Evolutionary conservation across 768 basidiomycete genomes (phyloP).

Genomic region (Hortiboletus flavorubellus): DNA sequence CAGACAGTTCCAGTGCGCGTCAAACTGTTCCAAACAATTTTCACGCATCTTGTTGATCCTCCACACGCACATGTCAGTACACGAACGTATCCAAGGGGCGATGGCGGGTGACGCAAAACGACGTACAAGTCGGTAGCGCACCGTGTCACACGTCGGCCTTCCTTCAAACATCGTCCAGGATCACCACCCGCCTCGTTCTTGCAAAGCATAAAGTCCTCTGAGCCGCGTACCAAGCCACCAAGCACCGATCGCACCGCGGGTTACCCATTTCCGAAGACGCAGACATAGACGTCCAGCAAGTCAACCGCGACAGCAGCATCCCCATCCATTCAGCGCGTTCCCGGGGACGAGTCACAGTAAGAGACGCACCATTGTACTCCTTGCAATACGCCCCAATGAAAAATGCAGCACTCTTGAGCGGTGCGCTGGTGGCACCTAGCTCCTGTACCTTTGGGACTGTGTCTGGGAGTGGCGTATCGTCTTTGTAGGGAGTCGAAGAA

Average conservation of each 20-base stretch:
- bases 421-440: conserved; percentile 86
- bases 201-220: conserved; percentile 97
- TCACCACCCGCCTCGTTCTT: conserved; percentile 82
- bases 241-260: neutral
- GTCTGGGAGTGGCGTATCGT: conserved; percentile 63
- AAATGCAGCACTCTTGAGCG: conserved; percentile 94
- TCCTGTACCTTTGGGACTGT: conserved; percentile 79
- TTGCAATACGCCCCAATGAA: conserved; percentile 96
- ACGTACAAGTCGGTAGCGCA: conserved; percentile 93
- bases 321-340: conserved; percentile 8
- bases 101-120: too few species aligned
- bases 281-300: neutral
- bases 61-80: neutral
- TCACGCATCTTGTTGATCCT: conserved; percentile 94
- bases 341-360: neutral
- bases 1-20: conserved; percentile 91
- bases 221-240: conserved; percentile 23
- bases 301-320: neutral
- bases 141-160: conserved; percentile 92
- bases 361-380: conserved; percentile 86
- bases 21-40: conserved; percentile 83
- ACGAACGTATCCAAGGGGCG: too few species aligned
- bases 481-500: conserved; percentile 50
- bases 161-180: conserved; percentile 91
- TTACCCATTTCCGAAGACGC: neutral